Evolutionary conservation across 495 filamentous ascomycete species (phyloP).

Genomic region (Aspergillus sclerotioniger): DNA sequence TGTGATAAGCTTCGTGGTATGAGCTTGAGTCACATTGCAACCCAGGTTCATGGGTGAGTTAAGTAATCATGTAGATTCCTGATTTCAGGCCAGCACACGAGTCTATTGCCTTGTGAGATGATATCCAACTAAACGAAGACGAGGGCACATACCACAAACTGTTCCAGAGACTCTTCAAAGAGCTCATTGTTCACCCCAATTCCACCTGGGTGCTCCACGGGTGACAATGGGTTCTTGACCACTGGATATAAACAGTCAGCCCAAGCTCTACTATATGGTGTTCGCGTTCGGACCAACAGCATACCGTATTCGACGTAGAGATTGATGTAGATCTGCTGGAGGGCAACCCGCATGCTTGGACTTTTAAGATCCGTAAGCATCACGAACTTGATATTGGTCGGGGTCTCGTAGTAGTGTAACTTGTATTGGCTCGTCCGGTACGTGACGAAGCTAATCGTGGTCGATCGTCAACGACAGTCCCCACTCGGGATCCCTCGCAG

Average conservation of each 20-base stretch:
- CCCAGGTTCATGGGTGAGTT: neutral
- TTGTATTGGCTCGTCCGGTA: conserved; percentile 94
- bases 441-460: conserved; percentile 67
- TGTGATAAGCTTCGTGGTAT: neutral
- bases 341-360: conserved; percentile 83
- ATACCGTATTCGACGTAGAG: conserved; percentile 92
- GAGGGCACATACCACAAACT: conserved; percentile 63
- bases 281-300: conserved; percentile 17
- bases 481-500: neutral
- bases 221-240: conserved; percentile 90
- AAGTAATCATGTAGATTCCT: neutral
- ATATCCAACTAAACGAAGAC: conserved; percentile 16
- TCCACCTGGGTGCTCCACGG: conserved; percentile 83
- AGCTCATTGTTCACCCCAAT: conserved; percentile 90
- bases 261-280: neutral
- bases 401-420: conserved; percentile 98
- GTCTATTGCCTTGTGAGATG: conserved; percentile 35
- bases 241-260: conserved; percentile 49
- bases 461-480: neutral
- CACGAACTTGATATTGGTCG: conserved; percentile 90
- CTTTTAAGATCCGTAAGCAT: conserved; percentile 92
- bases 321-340: conserved; percentile 98
- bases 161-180: conserved; percentile 88
- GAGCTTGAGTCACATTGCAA: neutral
- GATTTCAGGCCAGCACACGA: conserved; percentile 32